Evolutionary conservation across 306 rosid genomes (phyloP), one percentile per base, ranked within the genome.

Genomic region (Albizia julibrissin): DNA sequence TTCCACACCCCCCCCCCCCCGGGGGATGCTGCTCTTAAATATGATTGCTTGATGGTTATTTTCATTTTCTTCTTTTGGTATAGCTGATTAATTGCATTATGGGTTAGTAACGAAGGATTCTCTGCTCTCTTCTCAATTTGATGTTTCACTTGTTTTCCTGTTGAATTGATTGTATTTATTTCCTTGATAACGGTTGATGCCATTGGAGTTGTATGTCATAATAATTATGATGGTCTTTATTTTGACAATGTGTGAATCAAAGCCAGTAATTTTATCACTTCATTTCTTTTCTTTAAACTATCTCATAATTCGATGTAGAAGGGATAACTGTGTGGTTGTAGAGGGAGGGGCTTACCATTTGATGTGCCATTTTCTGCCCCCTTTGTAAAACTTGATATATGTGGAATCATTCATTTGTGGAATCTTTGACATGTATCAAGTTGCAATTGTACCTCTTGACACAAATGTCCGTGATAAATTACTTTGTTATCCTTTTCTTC

Each of bases 281-380:
- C 39, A 67, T 37, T 19, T 34, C 0, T 73, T 78, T 72, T 31
- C 31, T 78, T 5, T n/a, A 33, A 14, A 65, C 29, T 26, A 50
- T 39, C 1, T 31, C 29, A 66, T 37, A 37, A 37, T 73, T 33
- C 39, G 15, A 12, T 22, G 1, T 3, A 9, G 52, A 47, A 9
- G 22, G 24, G 76, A 69, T 79, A 66, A 82, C 29, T 42, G 73
- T 37, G 62, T 69, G 10, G 66, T 66, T 81, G 29, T 64, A 26
- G 34, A 76, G 18, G 33, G 66, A 33, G 18, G 64, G 16, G 22
- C 11, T 16, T 85, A 33, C 75, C 69, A 10, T 69, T 70, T 14
- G 40, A 15, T 69, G 75, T 22, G 29, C 50, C 42, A 34, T 33
- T 74, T 26, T 34, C 39, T 72, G 34, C 80, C 69, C 39, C 43